Conservation (phyloP, 129 eudicot species). For the Deinandra increscens region DNA sequence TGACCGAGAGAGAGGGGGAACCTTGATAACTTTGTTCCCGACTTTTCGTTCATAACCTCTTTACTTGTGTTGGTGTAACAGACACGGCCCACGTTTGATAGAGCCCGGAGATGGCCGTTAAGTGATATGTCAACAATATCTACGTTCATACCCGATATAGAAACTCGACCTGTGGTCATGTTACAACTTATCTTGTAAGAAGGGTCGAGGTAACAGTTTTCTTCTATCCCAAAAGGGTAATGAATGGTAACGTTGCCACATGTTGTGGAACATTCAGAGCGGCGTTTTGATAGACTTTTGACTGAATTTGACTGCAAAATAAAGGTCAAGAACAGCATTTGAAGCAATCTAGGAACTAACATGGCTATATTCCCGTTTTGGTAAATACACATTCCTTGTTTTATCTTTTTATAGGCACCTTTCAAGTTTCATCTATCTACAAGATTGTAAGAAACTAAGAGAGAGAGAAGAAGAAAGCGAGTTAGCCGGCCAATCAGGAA, state of each 20-base stretch:
- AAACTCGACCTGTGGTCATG: background rate
- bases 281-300: background rate
- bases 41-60: background rate
- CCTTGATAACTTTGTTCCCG: background rate
- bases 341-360: background rate
- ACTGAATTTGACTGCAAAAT: background rate
- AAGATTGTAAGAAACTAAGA: too few species aligned
- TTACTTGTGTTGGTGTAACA: slow-evolving; percentile 17
- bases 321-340: background rate
- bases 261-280: slow-evolving; percentile 10
- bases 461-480: too few species aligned
- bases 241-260: slow-evolving; percentile 16
- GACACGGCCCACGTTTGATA: slow-evolving; percentile 5
- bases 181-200: slow-evolving; percentile 19
- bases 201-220: slow-evolving; percentile 18
- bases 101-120: slow-evolving; percentile 18
- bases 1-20: slow-evolving; percentile 12
- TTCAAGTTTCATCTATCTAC: background rate
- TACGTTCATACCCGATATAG: background rate
- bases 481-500: too few species aligned
- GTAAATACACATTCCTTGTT: background rate
- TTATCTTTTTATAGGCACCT: background rate
- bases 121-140: background rate
- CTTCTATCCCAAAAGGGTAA: slow-evolving; percentile 28
- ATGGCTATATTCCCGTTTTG: background rate